Conservation (phyloP, 169 alveolate genomes). For the Plasmodium cynomolgi region DNA sequence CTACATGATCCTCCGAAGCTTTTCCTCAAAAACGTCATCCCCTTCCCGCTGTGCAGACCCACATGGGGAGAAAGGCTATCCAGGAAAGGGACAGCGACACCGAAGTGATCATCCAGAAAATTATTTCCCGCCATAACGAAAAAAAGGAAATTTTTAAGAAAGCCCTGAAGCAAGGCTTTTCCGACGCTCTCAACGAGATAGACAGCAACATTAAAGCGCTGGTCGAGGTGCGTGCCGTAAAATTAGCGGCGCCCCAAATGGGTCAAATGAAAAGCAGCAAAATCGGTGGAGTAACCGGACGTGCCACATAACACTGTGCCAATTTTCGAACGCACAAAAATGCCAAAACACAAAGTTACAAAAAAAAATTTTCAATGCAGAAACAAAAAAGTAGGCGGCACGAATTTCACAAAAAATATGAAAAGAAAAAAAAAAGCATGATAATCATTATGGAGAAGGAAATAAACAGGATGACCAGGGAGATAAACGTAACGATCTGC, state of each 20-base stretch:
- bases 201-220: constrained; percentile 36
- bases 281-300: not conserved
- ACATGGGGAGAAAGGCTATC: not conserved
- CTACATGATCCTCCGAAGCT: not conserved
- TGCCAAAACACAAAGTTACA: not conserved
- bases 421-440: constrained; percentile 46
- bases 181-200: constrained; percentile 50
- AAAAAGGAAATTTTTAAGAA: constrained; percentile 55
- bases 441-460: constrained; percentile 46
- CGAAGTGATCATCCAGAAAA: constrained; percentile 58
- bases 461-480: constrained; percentile 24
- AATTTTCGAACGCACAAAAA: not conserved
- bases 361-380: constrained; percentile 9
- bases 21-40: not conserved
- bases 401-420: constrained; percentile 68
- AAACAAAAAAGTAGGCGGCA: constrained; percentile 67
- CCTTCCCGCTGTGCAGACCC: constrained; percentile 5
- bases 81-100: constrained; percentile 61
- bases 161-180: constrained; percentile 25
- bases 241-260: not conserved
- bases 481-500: constrained; percentile 55
- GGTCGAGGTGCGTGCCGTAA: constrained; percentile 29
- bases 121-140: constrained; percentile 61
- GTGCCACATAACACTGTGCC: not conserved
- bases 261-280: not conserved